phyloP scores from a whole-genome alignment of 495 filamentous ascomycete genomes.

The Aspergillus cavernicola region DNA sequence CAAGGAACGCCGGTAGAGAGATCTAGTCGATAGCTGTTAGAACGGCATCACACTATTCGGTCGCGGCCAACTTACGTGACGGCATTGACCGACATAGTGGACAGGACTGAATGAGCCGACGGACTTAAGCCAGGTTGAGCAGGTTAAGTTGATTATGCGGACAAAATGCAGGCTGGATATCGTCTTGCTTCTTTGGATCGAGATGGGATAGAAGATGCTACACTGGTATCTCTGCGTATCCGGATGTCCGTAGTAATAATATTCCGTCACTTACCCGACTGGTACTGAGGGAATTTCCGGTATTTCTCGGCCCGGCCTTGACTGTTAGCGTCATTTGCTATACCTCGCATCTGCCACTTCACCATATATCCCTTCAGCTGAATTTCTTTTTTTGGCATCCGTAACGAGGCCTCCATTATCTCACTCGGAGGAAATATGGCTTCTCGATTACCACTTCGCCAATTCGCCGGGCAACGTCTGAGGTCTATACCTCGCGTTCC shows the following conservation, averaged over 20 bases:
- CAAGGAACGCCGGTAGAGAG: constrained; percentile 86
- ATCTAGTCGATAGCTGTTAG: constrained; percentile 49
- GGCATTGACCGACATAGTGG: constrained; percentile 37
- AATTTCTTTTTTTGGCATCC: background rate
- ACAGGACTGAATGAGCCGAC: background rate
- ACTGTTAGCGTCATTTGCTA: constrained; percentile 5
- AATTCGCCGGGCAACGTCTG: constrained; percentile 35
- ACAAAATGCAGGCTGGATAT: background rate
- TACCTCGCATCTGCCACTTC: constrained; percentile 16
- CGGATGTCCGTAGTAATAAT: constrained; percentile 38
- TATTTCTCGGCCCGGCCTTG: constrained; percentile 27
- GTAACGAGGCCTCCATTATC: background rate
- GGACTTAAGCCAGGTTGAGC: background rate
- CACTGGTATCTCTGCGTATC: constrained; percentile 15
- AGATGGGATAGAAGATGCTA: constrained; percentile 18
- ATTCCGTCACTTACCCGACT: constrained; percentile 33
- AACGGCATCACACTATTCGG: background rate
- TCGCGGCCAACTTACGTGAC: constrained; percentile 30
- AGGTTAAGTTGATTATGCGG: background rate
- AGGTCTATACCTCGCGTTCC: constrained; percentile 28
- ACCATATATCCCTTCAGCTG: constrained; percentile 2
- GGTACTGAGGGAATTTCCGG: constrained; percentile 28
- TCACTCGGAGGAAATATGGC: constrained; percentile 27
- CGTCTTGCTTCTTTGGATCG: background rate
- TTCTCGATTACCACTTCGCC: constrained; percentile 40